A percentile compares a stretch with the other conserved stretches of the same genome.
Evolutionary conservation across 257 asterid species (phyloP).

Genomic region (Ophiorrhiza pumila): DNA sequence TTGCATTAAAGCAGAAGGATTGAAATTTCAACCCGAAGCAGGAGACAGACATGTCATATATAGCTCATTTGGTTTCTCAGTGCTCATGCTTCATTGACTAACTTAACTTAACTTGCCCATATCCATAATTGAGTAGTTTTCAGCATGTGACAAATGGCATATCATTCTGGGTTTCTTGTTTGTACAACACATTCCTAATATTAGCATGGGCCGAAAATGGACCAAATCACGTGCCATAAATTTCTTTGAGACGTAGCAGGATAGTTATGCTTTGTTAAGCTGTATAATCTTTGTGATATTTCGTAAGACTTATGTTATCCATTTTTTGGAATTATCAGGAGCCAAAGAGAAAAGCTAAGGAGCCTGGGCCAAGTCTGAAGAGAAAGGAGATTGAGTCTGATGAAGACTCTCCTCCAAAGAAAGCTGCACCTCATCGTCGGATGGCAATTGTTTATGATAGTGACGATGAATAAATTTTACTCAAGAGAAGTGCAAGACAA

Average conservation of each 20-base stretch:
- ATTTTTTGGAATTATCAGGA: constrained; percentile 42
- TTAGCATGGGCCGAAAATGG: neutral
- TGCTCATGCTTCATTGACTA: neutral
- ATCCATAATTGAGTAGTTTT: neutral
- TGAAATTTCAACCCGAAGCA: neutral
- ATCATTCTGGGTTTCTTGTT: neutral
- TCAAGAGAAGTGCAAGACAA: neutral
- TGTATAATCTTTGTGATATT: neutral
- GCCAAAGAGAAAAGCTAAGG: constrained; percentile 64
- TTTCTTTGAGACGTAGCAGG: neutral
- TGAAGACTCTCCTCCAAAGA: constrained; percentile 88
- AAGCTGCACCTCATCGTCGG: constrained; percentile 66
- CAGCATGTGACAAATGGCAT: neutral
- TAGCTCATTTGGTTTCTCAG: neutral
- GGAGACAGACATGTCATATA: neutral
- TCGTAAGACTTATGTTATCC: neutral
- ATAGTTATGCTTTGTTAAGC: neutral
- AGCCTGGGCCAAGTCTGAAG: constrained; percentile 52
- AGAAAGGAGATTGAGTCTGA: constrained; percentile 87
- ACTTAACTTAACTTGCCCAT: neutral
- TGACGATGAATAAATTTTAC: constrained; percentile 61
- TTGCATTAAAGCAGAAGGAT: neutral
- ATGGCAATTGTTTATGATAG: constrained; percentile 88
- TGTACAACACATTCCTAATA: neutral
- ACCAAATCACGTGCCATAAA: neutral